Evolutionary conservation across 2,329 filamentous ascomycete species (phyloP), one percentile per base, ranked within the genome.

Genomic region (Pseudogymnoascus sp.): DNA sequence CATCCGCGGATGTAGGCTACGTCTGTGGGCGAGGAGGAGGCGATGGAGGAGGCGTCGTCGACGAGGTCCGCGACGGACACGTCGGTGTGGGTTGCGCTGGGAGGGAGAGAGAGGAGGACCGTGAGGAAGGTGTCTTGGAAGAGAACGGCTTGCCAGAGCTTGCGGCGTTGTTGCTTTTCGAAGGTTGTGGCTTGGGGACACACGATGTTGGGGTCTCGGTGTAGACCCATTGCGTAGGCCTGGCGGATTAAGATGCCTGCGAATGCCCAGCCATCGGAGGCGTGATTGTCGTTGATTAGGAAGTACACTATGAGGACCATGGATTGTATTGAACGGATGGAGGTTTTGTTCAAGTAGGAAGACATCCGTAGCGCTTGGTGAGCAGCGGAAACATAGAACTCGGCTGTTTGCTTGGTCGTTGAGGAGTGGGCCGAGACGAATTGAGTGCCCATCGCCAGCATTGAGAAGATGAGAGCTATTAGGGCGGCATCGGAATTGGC

Each of bases 301-400:
- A 93, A 93, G 70, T 92, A 92, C 0, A 85, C 86, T 62, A 91
- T 85, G n/a, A 93, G 74, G 0, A 91, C 86, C 88, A 92, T 92
- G 47, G 89, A 84, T 72, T 91, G 88, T 33, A 92, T 84, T 1
- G 88, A 89, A 22, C 84, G 78, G 58, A 91, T 78, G 0, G 87
- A 89, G 1, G 88, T 87, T 47, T 84, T 84, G 71, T 88, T 91
- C 2, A 92, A 79, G 68, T 91, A 93, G 0, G 87, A 90, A 61
- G 84, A 87, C 69, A 91, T 82, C 2, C 89, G 82, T 43, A 93
- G 74, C 0, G 89, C 85, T 73, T 92, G 89, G 67, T 92, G 90
- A 50, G 87, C 86, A 4, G 89, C 89, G 6, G 88, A 91, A 14
- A 87, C 87, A 70, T 91, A 91, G 69, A 92, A 91, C 68, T 92